Base-by-base conservation (phyloP, 192 early-diverging fungal species). In the Radiomyces spectabilis region DNA sequence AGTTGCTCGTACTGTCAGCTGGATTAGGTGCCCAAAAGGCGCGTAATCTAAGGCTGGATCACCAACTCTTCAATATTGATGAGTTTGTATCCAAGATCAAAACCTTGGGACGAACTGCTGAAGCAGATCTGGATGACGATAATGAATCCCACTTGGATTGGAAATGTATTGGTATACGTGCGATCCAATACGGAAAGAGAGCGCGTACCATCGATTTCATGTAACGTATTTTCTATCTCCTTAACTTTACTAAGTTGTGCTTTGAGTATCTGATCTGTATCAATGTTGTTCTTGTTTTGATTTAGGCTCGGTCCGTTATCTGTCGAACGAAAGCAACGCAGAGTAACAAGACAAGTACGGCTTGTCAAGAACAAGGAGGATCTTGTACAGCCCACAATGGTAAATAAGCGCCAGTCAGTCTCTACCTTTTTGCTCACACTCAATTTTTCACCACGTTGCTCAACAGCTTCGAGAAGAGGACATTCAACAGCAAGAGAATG, bases 401-500 rank as follows among this genome's bases (percentile, higher is more conserved):
- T 79, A 57, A 45, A 18, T 10, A 43, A n/a, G 21, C 21, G 7
- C 0, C 10, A 41, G 21, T n/a, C n/a, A n/a, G n/a, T n/a, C n/a
- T n/a, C 39, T 41, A 4, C 5, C 3, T 41, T 5, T 12, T 19
- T 41, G 21, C 3, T 41, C 10, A 1, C 45, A 45, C 25, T 31
- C 10, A 15, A 8, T 18, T 47, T 47, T 47, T 48, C 42, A 5
- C 24, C 5, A 43, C 42, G 6, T 19, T 48, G n/a, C 8, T 15
- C 32, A 26, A 52, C 48, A 52, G 64, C 39, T 92, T 34, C 69
- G 71, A 43, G 81, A 87, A 68, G 65, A 61, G 8, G 92, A 94
- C 54, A 81, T 93, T 55, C 68, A 80, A 40, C 75, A 78, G 35
- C 81, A 93, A 49, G 85, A 87, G 49, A 94, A 95, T 62, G 89